These are phyloP conservation scores for Chaetoceros tenuissimus DNA, from an alignment of 108 stramenopile genomes.

Conservation along the genomic window DNA sequence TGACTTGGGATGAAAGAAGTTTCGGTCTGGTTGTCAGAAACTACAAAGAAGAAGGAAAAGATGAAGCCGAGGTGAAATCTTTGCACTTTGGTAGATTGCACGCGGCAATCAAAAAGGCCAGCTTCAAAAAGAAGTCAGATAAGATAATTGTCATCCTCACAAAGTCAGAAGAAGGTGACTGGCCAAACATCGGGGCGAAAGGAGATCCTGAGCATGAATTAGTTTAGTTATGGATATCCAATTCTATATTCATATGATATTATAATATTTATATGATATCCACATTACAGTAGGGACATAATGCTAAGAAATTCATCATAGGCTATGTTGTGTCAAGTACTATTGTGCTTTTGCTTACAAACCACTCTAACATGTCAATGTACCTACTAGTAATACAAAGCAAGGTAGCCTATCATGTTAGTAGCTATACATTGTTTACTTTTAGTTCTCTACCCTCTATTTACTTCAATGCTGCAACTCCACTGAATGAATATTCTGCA, in stretches of 20 bases:
- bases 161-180: conserved; percentile 35
- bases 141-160: conserved; percentile 53
- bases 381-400: not conserved
- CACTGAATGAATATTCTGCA: conserved; percentile 50
- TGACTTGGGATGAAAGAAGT: conserved; percentile 47
- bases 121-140: conserved; percentile 50
- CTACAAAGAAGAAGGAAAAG: conserved; percentile 16
- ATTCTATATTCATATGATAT: not conserved
- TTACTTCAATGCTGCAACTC: conserved; percentile 40
- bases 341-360: too few relatives aligned
- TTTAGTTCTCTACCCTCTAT: too few relatives aligned
- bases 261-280: too few relatives aligned
- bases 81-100: conserved; percentile 58
- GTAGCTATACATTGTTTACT: not conserved
- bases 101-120: conserved; percentile 45
- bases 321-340: too few relatives aligned
- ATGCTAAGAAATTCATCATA: too few relatives aligned
- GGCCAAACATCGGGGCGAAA: conserved; percentile 5
- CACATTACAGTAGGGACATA: too few relatives aligned
- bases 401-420: not conserved
- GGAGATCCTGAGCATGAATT: not conserved
- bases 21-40: conserved; percentile 52
- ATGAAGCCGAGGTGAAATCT: conserved; percentile 23
- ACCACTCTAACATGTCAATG: too few relatives aligned
- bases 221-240: not conserved